Evolutionary conservation across 2,329 filamentous ascomycete species (phyloP), one percentile per base, ranked within the genome.

Genomic region (Setomelanomma holmii): DNA sequence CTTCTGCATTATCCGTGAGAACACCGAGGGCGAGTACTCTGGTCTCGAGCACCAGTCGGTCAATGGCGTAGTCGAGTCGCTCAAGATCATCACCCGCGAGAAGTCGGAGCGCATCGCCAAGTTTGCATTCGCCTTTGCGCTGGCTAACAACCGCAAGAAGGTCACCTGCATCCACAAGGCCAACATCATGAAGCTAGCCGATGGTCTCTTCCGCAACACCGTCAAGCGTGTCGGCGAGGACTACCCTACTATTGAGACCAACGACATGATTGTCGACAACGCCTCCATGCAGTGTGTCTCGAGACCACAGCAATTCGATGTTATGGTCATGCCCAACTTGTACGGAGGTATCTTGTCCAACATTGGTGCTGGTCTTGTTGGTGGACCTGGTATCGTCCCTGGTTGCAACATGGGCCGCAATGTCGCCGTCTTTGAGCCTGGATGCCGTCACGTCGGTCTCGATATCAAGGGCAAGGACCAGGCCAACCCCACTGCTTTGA

Each of bases 251-350:
- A 85, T 99, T 68, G 90, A 97, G 84, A 89, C 89, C 75, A 96
- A 96, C 84, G 95, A 99, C 82, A 97, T 99, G 93, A 99, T 99
- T 78, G 95, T 99, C 79, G 95, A 99, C 83, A 99, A 99, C 80
- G 95, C 95, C 73, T 96, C 91, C 74, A 99, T 99, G 95, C 95
- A 99, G 84, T 96, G 92, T 76, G 95, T 99, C 67, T 93, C 91
- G 66, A 86, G 87, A 65, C 95, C 95, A 58, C 95, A 98, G 82
- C 95, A 99, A 80, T 99, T 99, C 76, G 95, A 99, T 78, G 95
- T 99, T 71, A 91, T 99, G 89, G 95, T 99, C 78, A 98, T 98
- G 93, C 95, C 95, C 73, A 99, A 99, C 84, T 82, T 98, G 75
- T 98, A 98, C 86, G 93, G 93, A 79, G 93, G 93, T 76, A 99